Conservation (phyloP, 1,284 basidiomycete genomes). For the Melampsora larici-populina region DNA sequence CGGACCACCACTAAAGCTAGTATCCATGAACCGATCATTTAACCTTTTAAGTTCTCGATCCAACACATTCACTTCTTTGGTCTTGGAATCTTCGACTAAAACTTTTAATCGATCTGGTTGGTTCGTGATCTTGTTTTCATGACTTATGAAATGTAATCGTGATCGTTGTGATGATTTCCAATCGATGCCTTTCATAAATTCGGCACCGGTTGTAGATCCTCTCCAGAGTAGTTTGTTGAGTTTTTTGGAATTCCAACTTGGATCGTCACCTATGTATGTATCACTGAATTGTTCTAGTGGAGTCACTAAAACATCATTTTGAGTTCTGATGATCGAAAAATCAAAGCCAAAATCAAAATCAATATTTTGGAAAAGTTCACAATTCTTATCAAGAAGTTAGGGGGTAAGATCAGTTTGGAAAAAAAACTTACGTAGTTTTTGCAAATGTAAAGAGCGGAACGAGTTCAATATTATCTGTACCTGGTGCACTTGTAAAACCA, state of each 20-base stretch:
- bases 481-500: slow-evolving; percentile 49
- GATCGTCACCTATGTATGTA: slow-evolving; percentile 51
- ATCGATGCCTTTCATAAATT: slow-evolving; percentile 48
- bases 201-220: slow-evolving; percentile 51
- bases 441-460: slow-evolving; percentile 53
- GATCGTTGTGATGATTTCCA: slow-evolving; percentile 51
- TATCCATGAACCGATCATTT: slow-evolving; percentile 47
- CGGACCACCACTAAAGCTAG: slow-evolving; percentile 48
- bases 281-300: slow-evolving; percentile 53
- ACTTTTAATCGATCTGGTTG: slow-evolving; percentile 45
- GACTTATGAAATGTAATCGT: slow-evolving; percentile 49
- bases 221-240: slow-evolving; percentile 47
- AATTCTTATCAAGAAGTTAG: no score
- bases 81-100: slow-evolving; percentile 45
- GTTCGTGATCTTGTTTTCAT: slow-evolving; percentile 24
- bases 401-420: background rate
- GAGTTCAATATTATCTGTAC: slow-evolving; percentile 49
- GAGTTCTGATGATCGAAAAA: slow-evolving; percentile 44
- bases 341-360: background rate
- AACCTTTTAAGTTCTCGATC: slow-evolving; percentile 26
- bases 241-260: slow-evolving; percentile 48
- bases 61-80: slow-evolving; percentile 39
- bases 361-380: no score
- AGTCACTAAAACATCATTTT: slow-evolving; percentile 51
- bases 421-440: slow-evolving; percentile 47